Conservation (phyloP, 495 filamentous ascomycete species). For the Talaromyces wortmannii region DNA sequence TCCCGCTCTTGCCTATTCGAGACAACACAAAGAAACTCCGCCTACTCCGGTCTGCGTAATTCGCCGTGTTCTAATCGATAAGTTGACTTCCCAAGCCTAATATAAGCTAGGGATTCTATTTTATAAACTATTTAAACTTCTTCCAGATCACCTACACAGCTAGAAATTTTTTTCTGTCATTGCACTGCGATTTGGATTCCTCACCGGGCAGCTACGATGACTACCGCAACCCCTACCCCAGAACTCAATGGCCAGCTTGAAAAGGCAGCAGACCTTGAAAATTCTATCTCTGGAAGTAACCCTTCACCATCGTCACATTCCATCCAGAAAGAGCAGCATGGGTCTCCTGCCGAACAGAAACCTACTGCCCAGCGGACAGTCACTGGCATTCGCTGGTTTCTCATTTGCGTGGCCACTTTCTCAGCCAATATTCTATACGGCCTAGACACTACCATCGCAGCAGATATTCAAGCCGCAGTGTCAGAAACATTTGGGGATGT, state of each 20-base stretch:
- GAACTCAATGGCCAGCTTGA: not conserved
- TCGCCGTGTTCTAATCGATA: not conserved
- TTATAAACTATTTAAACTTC: not conserved
- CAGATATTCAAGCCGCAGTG: constrained; percentile 26
- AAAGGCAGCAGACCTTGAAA: not conserved
- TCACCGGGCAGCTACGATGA: not conserved
- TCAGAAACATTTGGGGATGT: constrained; percentile 15
- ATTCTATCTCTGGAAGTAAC: not conserved
- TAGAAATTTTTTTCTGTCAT: not conserved
- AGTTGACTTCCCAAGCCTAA: not conserved
- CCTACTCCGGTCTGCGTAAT: not conserved
- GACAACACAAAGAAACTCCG: not conserved
- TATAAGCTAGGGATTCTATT: not conserved
- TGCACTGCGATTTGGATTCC: not conserved
- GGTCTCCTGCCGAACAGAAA: not conserved
- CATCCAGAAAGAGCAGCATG: not conserved
- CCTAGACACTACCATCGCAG: constrained; percentile 33
- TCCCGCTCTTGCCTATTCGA: not conserved
- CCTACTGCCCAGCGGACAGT: not conserved
- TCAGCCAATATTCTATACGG: constrained; percentile 21
- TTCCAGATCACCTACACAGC: not conserved
- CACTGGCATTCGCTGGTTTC: constrained; percentile 6
- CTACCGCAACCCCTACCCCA: not conserved
- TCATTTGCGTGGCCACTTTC: constrained; percentile 16
- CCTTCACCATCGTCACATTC: not conserved